Evolutionary conservation across 2,329 filamentous ascomycete genomes (phyloP), one percentile per base, ranked within the genome.

Genomic region (Hymenoscyphus fructigenus): DNA sequence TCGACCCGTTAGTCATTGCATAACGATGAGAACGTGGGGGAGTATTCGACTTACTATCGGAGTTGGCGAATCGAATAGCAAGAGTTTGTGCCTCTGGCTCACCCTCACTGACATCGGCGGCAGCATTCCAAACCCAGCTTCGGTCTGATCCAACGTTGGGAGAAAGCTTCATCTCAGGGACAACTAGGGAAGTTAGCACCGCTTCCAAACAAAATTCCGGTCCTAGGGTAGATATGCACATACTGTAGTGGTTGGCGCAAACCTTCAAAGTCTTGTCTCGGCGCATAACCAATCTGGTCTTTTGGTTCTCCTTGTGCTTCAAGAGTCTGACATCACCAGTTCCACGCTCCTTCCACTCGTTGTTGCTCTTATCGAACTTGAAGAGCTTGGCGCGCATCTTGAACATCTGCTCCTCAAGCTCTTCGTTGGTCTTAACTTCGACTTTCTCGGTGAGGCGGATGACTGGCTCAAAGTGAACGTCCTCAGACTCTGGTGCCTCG

Each of bases 321-420:
- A 99, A 85, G 80, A 99, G 86, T 76, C 94, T 88, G 70, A 98
- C 93, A 75, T 98, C 94, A 75, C 95, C 95, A 70, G 95, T 98
- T 71, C 95, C 95, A 77, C 95, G 91, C 88, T 99, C 95, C 86
- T 98, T 99, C 95, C 95, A 99, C 84, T 98, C 95, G 79, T 90
- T 90, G 74, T 85, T 87, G 62, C 97, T 92, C 74, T 91, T 88
- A 81, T 97, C 90, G 79, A 98, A 99, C 83, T 93, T 94, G 89
- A 99, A 99, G 71, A 99, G 90, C 88, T 99, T 99, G 77, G 95
- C 95, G 75, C 95, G 92, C 94, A 98, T 97, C 89, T 98, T 98
- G 88, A 98, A 99, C 47, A 88, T 85, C 83, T 97, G 92, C 84
- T 98, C 93, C 85, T 99, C 95, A 57, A 90, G 87, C 85, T 99